A percentile compares a stretch with the other conserved stretches of the same genome.
These are phyloP conservation scores for Nicotiana undulata DNA, from an alignment of 257 asterid genomes.

Conservation along the genomic window DNA sequence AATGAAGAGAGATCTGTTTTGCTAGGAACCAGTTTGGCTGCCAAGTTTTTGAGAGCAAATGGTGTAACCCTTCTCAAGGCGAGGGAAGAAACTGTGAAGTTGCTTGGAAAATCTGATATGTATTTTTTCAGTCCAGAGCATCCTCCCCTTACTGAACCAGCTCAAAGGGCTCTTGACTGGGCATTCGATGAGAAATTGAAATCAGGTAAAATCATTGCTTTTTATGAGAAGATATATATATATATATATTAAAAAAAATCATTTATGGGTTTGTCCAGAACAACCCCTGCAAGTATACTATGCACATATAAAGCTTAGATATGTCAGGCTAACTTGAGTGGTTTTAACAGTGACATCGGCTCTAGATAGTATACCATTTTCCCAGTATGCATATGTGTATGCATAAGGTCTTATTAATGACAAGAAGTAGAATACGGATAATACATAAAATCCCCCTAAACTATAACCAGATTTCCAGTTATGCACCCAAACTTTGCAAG, in stretches of 20 bases:
- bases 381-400: neutral
- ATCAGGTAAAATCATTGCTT: constrained; percentile 45
- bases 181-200: constrained; percentile 77
- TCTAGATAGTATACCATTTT: neutral
- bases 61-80: constrained; percentile 66
- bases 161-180: constrained; percentile 88
- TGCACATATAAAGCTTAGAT: neutral
- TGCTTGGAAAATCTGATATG: constrained; percentile 73
- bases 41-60: constrained; percentile 68
- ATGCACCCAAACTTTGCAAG: neutral
- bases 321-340: neutral
- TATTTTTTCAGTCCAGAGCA: constrained; percentile 64
- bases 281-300: neutral
- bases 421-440: neutral
- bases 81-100: constrained; percentile 53
- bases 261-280: neutral
- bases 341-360: neutral
- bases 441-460: neutral
- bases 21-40: constrained; percentile 90
- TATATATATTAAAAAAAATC: neutral
- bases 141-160: constrained; percentile 88
- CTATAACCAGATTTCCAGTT: neutral
- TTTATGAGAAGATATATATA: neutral
- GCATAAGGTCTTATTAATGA: neutral
- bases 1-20: neutral